phyloP scores from a whole-genome alignment of 164 flowering plant genomes.

The Liriodendron chinense region DNA sequence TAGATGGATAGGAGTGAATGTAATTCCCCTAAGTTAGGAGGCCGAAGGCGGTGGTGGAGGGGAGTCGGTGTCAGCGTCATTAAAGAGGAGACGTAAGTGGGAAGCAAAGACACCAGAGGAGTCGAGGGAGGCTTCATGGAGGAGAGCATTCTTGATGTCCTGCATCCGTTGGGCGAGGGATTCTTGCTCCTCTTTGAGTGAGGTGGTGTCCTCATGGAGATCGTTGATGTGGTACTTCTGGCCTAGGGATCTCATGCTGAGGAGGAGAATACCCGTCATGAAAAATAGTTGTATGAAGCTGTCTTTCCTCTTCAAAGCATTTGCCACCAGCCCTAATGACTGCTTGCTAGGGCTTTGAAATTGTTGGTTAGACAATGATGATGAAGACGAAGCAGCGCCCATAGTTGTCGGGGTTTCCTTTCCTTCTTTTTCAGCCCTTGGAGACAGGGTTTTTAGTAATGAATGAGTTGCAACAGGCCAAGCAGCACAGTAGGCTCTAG shows the following conservation, averaged over 20 bases:
- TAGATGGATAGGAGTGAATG: too few species aligned
- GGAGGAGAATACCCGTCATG: conserved; percentile 70
- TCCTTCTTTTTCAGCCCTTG: too few species aligned
- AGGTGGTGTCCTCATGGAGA: conserved; percentile 58
- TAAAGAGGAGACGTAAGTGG: conserved; percentile 65
- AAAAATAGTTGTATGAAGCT: conserved; percentile 72
- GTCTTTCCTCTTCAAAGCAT: conserved; percentile 55
- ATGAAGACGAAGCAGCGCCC: background rate
- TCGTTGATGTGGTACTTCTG: conserved; percentile 76
- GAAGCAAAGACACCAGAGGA: conserved; percentile 68
- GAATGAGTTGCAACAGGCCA: too few species aligned
- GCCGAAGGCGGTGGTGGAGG: background rate
- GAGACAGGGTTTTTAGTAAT: too few species aligned
- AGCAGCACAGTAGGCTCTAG: too few species aligned
- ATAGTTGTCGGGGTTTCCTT: too few species aligned
- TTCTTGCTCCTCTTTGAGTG: conserved; percentile 59
- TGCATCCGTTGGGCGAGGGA: conserved; percentile 54
- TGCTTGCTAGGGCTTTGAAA: conserved; percentile 21
- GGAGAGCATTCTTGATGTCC: conserved; percentile 56
- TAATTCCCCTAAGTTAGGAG: too few species aligned
- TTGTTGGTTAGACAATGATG: background rate
- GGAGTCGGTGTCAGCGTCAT: conserved; percentile 11
- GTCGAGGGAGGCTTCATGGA: conserved; percentile 69
- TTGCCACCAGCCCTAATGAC: conserved; percentile 38
- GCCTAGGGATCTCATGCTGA: conserved; percentile 71